Conservation (phyloP, 225 moss, liverwort and hornwort species). For the Takakia lepidozioides region DNA sequence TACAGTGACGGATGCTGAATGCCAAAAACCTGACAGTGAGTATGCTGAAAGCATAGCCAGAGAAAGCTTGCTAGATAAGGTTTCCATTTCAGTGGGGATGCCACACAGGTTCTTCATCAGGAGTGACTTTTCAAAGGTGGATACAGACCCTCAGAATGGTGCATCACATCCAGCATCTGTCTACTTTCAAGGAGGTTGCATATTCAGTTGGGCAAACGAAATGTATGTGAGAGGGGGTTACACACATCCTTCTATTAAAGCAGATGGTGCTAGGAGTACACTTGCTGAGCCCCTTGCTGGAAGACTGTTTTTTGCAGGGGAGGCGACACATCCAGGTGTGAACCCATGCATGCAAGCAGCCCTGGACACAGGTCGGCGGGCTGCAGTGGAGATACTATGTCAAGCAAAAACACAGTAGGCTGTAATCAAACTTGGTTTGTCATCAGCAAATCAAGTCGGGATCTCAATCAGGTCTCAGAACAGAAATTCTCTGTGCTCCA, state of each 20-base stretch:
- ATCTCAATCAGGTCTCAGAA: too few species aligned
- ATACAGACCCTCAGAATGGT: constrained; percentile 2
- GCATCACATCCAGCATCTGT: constrained; percentile 46
- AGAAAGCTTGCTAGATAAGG: too few species aligned
- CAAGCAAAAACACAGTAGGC: constrained; percentile 15
- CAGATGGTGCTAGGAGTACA: constrained; percentile 53
- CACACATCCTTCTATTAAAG: constrained; percentile 67
- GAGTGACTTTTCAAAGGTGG: constrained; percentile 14
- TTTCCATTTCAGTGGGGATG: constrained; percentile 1
- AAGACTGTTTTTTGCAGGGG: constrained; percentile 81
- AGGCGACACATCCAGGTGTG: constrained; percentile 91
- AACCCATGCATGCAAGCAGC: constrained; percentile 92
- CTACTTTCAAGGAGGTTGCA: constrained; percentile 60
- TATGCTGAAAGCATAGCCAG: too few species aligned
- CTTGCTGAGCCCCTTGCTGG: constrained; percentile 48
- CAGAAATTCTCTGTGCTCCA: too few species aligned
- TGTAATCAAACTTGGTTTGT: too few species aligned
- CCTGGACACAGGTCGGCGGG: constrained; percentile 73
- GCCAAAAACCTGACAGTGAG: too few species aligned
- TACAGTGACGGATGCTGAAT: background rate
- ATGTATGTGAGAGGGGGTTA: constrained; percentile 67
- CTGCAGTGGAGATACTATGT: constrained; percentile 50
- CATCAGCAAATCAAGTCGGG: too few species aligned
- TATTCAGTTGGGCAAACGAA: constrained; percentile 70
- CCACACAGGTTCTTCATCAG: constrained; percentile 31